Conservation (phyloP, 345 rosid genomes). For the Hibiscus syriacus region DNA sequence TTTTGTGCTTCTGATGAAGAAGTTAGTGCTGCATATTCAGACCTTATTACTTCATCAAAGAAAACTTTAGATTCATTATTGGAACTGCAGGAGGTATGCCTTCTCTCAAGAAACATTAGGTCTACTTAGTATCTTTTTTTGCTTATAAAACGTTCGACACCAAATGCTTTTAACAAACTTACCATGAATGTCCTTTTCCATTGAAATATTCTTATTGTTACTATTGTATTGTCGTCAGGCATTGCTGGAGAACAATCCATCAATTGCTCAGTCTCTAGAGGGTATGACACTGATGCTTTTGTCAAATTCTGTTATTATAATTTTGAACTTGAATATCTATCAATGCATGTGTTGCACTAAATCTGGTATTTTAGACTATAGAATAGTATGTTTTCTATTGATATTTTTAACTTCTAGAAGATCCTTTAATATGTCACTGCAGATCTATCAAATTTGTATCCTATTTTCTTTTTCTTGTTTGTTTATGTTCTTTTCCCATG, state of each 20-base stretch:
- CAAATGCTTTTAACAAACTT: not conserved
- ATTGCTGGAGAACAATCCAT: conserved; percentile 69
- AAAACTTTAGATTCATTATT: conserved; percentile 67
- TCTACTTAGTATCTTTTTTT: too few relatives aligned
- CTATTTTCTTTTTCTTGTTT: not conserved
- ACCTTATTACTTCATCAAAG: conserved; percentile 54
- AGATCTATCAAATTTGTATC: not conserved
- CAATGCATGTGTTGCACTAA: not conserved
- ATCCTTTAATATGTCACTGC: not conserved
- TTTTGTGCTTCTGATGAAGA: conserved; percentile 51
- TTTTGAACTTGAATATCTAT: not conserved
- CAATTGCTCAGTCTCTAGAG: conserved; percentile 44
- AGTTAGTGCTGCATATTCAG: conserved; percentile 50
- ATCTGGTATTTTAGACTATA: not conserved
- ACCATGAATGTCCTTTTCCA: not conserved
- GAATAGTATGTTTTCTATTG: not conserved
- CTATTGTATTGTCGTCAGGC: conserved; percentile 43
- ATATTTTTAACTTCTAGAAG: not conserved
- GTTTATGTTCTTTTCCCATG: not conserved
- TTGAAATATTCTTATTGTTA: conserved; percentile 1
- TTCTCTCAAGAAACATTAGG: too few relatives aligned
- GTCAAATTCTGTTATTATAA: conserved; percentile 2
- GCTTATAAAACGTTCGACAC: not conserved
- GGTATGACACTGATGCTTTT: conserved; percentile 35
- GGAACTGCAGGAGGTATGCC: conserved; percentile 67